Evolutionary conservation across 2,329 filamentous ascomycete species (phyloP).

Genomic region (Colletotrichum lindemuthianum): DNA sequence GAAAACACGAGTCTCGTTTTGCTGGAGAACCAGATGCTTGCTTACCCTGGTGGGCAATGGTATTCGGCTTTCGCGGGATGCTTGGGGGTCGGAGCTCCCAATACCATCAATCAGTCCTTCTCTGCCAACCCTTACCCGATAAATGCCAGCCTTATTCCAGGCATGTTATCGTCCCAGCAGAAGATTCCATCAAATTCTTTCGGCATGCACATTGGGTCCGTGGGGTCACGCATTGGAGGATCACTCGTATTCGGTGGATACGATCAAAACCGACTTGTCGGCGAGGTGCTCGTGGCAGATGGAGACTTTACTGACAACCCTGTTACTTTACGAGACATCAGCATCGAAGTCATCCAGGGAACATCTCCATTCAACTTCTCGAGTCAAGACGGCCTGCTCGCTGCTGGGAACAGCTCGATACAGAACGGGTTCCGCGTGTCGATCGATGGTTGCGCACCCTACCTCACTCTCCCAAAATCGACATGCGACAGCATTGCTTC

Average conservation of each 20-base stretch:
- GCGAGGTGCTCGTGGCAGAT: constrained; percentile 42
- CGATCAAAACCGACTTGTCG: constrained; percentile 51
- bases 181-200: constrained; percentile 51
- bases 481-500: constrained; percentile 52
- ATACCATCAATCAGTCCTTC: constrained; percentile 43
- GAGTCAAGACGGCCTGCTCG: constrained; percentile 41
- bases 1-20: constrained; percentile 42
- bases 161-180: constrained; percentile 39
- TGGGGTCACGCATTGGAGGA: constrained; percentile 42
- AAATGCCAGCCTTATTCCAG: constrained; percentile 45
- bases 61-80: constrained; percentile 46
- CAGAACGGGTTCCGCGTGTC: constrained; percentile 42
- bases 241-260: constrained; percentile 54
- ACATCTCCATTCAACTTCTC: constrained; percentile 50
- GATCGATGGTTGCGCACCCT: constrained; percentile 50
- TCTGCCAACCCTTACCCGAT: constrained; percentile 34
- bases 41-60: constrained; percentile 43
- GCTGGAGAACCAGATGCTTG: constrained; percentile 40
- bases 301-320: constrained; percentile 37
- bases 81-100: constrained; percentile 42
- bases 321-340: constrained; percentile 49
- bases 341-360: constrained; percentile 51
- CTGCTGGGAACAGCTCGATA: constrained; percentile 41
- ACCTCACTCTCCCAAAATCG: constrained; percentile 50
- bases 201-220: constrained; percentile 54